Percentiles rank a stretch among this genome's conserved stretches.
Evolutionary conservation across 163 green algal genomes (phyloP).

Genomic region (Scenedesmus sp.): DNA sequence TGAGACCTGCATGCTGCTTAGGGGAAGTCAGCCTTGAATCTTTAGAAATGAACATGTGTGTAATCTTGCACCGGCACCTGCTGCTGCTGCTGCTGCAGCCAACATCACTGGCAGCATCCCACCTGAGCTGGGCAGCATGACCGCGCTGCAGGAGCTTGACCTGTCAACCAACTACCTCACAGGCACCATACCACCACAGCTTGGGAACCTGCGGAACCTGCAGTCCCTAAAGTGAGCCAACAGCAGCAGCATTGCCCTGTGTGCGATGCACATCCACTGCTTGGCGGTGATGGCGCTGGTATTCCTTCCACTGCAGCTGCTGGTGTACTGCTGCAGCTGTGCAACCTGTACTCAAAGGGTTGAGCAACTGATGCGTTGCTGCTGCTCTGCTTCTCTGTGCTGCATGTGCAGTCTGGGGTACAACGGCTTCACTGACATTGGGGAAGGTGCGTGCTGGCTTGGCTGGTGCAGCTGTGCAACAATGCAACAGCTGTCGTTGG

Average conservation of each 20-base stretch:
- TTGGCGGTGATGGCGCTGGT: neutral
- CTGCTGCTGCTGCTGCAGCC: slow-evolving; percentile 7
- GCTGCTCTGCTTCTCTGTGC: neutral
- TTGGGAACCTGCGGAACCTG: slow-evolving; percentile 4
- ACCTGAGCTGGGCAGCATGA: slow-evolving; percentile 18
- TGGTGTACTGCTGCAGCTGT: neutral
- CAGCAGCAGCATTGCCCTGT: neutral
- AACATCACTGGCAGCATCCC: slow-evolving; percentile 40
- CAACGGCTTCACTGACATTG: slow-evolving; percentile 43
- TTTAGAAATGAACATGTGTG: no score
- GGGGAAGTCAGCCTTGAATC: no score
- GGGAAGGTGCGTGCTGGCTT: neutral
- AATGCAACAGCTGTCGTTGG: no score
- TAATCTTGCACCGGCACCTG: neutral
- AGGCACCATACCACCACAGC: slow-evolving; percentile 20
- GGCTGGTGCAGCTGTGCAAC: neutral
- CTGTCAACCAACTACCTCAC: slow-evolving; percentile 34
- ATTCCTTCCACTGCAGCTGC: neutral
- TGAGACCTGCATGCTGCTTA: neutral
- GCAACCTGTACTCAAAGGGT: no score
- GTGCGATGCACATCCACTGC: neutral
- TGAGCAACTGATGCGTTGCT: neutral
- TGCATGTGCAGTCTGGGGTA: slow-evolving; percentile 24
- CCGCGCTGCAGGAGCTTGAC: slow-evolving; percentile 25
- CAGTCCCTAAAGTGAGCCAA: neutral